Evolutionary conservation across 179 eudicot species (phyloP).

Genomic region (Patellifolia procumbens): DNA sequence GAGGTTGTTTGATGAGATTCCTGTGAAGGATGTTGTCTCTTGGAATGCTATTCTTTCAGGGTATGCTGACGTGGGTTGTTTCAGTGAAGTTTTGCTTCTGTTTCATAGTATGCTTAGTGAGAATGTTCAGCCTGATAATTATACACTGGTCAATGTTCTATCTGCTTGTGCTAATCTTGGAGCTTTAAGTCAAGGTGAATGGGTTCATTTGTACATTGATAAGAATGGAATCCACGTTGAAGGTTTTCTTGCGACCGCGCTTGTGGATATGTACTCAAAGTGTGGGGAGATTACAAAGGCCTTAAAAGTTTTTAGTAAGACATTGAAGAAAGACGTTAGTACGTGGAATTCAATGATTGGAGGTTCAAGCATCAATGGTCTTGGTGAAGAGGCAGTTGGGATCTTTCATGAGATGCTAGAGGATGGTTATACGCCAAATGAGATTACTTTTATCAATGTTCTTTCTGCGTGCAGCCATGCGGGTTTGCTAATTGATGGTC

Average conservation of each 20-base stretch:
- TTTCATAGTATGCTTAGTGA: constrained; percentile 34
- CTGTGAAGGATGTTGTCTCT: constrained; percentile 38
- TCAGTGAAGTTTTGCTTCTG: constrained; percentile 36
- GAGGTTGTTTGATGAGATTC: constrained; percentile 40
- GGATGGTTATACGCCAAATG: constrained; percentile 35
- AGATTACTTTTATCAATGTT: constrained; percentile 31
- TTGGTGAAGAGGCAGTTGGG: constrained; percentile 32
- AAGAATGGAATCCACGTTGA: constrained; percentile 26
- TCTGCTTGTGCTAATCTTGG: constrained; percentile 41
- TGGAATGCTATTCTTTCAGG: constrained; percentile 50
- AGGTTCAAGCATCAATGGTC: constrained; percentile 36
- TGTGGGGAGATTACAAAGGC: constrained; percentile 44
- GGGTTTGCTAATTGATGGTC: constrained; percentile 43
- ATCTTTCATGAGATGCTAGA: constrained; percentile 32
- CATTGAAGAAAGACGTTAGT: constrained; percentile 31
- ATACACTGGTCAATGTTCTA: constrained; percentile 35
- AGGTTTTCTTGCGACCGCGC: constrained; percentile 43
- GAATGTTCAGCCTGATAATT: constrained; percentile 31
- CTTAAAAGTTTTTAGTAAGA: constrained; percentile 30
- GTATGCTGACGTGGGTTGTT: constrained; percentile 33
- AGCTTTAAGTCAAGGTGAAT: constrained; percentile 40
- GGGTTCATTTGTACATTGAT: constrained; percentile 38
- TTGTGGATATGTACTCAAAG: constrained; percentile 47
- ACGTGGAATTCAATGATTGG: constrained; percentile 47
- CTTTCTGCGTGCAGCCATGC: constrained; percentile 35